Base-by-base conservation (phyloP, 2,329 filamentous ascomycete genomes). In the Diaporthe eres region DNA sequence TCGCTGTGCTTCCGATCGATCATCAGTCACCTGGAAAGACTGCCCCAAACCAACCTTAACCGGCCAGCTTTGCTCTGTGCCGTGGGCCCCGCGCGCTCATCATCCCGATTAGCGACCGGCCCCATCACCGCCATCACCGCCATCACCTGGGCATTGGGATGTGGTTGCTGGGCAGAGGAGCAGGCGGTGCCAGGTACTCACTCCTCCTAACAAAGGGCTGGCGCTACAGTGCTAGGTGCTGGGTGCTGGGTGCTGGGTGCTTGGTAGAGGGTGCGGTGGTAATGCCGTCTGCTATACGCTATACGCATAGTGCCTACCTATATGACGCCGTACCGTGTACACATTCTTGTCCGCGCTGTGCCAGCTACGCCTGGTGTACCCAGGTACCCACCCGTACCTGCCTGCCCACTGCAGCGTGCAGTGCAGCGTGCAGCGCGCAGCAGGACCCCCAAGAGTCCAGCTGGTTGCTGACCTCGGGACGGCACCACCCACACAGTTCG, bases 401-500 rank as follows among this genome's bases (percentile, higher is more conserved):
- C 39, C 47, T n/a, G 63, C 63, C 47, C 47, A n/a, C 44, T 51
- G 44, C 28, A 58, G 17, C 31, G 28, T 58, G 42, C 63, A n/a
- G 22, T 68, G 44, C 51, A 58, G 51, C 31, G 10, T 31, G 47
- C 25, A 51, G 19, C 47, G 31, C 42, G 49, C 49, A 37, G 15
- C 31, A 47, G 31, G 15, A 61, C 22, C 49, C 47, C 53, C 51
- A 65, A 47, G 39, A 44, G 39, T 31, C 63, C 65, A 53, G 51
- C 55, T 57, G 68, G 68, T 12, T 60, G 68, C 71, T 72, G 71
- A 25, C 31, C 42, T 51, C 47, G 71, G 72, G 72, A 60, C 53
- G 53, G 44, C 44, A 65, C 42, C 19, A 39, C 37, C 42, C 75
- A 71, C 75, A 76, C 75, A 74, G 75, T 76, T 72, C 39, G 55